A percentile compares a stretch with the other conserved stretches of the same genome.
Conservation (phyloP, 306 rosid genomes). For the Echinosophora koreensis region DNA sequence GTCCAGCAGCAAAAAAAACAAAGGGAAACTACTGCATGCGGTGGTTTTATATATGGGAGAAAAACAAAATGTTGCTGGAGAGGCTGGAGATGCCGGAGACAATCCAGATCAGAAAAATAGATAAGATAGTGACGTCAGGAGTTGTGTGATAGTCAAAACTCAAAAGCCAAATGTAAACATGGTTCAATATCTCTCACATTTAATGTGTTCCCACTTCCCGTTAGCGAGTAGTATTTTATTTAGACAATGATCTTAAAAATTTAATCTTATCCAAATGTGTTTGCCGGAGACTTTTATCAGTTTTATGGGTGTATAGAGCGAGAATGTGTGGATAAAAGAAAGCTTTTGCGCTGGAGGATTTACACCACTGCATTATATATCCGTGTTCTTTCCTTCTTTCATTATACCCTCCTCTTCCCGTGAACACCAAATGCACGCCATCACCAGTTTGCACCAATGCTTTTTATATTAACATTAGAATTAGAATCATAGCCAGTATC, state of each 20-base stretch:
- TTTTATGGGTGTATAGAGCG: no score
- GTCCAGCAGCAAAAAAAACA: no score
- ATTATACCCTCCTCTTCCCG: slow-evolving; percentile 40
- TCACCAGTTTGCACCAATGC: slow-evolving; percentile 42
- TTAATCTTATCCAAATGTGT: slow-evolving; percentile 37
- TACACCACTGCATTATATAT: slow-evolving; percentile 1
- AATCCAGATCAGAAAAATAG: no score
- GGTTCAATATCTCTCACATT: neutral
- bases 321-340: slow-evolving; percentile 44
- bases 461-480: neutral
- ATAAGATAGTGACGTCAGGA: slow-evolving; percentile 4
- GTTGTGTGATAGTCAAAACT: neutral
- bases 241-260: neutral
- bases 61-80: no score
- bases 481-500: neutral
- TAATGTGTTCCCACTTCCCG: neutral
- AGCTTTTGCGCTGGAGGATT: slow-evolving; percentile 5
- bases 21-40: no score
- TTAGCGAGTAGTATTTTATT: neutral
- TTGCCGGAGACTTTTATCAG: no score
- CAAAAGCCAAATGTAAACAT: neutral
- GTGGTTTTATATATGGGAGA: no score
- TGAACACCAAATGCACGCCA: slow-evolving; percentile 40
- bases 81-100: no score
- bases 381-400: slow-evolving; percentile 43